A percentile compares a stretch with the other conserved stretches of the same genome.
Conservation (phyloP, 192 early-diverging fungal genomes). For the Backusella morwellensis region DNA sequence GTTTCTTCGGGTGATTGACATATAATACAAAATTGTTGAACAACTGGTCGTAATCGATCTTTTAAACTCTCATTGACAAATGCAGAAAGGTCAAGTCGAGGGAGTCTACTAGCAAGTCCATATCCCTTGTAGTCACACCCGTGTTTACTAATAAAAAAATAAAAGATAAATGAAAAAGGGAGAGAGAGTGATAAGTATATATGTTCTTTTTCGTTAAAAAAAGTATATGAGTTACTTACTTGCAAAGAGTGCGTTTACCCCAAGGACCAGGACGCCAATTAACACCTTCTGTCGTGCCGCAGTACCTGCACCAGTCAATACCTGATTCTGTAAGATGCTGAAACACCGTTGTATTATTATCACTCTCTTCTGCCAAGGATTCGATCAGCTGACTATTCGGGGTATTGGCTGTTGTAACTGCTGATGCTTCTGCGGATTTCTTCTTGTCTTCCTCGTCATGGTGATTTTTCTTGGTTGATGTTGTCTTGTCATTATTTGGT, state of each 20-base stretch:
- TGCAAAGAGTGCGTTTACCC: slow-evolving; percentile 92
- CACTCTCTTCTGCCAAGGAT: slow-evolving; percentile 21
- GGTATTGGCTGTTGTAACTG: not conserved
- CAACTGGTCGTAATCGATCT: slow-evolving; percentile 74
- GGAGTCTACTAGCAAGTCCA: slow-evolving; percentile 82
- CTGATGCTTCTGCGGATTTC: not conserved
- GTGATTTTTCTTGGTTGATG: not conserved
- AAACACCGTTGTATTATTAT: slow-evolving; percentile 51
- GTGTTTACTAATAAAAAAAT: slow-evolving; percentile 62
- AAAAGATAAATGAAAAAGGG: not conserved
- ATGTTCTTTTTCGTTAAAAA: not conserved
- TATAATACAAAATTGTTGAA: slow-evolving; percentile 77
- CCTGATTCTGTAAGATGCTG: slow-evolving; percentile 57
- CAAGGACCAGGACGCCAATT: slow-evolving; percentile 91
- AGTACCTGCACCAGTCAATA: slow-evolving; percentile 88
- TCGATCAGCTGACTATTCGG: slow-evolving; percentile 3
- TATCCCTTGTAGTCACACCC: slow-evolving; percentile 94
- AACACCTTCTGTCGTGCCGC: slow-evolving; percentile 81
- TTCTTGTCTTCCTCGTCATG: not conserved
- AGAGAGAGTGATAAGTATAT: not conserved
- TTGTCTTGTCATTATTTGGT: slow-evolving; percentile 1
- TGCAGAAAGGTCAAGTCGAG: slow-evolving; percentile 75
- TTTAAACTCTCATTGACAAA: slow-evolving; percentile 73
- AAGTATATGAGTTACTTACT: slow-evolving; percentile 43
- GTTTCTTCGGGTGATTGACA: slow-evolving; percentile 57